Evolutionary conservation across 345 rosid genomes (phyloP).

Genomic region (Erysimum cheiranthoides): DNA sequence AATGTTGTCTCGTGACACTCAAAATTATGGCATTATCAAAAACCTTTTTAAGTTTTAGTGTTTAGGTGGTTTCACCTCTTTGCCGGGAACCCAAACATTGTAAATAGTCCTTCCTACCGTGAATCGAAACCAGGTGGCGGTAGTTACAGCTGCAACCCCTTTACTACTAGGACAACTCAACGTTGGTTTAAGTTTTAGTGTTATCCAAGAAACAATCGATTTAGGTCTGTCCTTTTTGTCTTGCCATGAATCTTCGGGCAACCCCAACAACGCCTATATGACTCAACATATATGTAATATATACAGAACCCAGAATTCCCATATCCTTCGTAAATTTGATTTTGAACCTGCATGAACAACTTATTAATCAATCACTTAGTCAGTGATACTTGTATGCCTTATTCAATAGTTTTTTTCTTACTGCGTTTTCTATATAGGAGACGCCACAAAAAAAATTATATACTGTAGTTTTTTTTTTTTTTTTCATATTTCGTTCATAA

Average conservation of each 20-base stretch:
- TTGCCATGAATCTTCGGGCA: slow-evolving; percentile 4
- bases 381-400: not conserved
- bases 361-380: not conserved
- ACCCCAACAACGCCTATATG: not conserved
- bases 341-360: not conserved
- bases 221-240: slow-evolving; percentile 29
- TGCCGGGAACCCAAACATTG: no score
- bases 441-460: not conserved
- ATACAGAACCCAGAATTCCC: not conserved
- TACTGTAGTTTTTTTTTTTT: no score
- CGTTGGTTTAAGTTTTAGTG: slow-evolving; percentile 22
- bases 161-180: no score
- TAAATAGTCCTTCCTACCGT: no score
- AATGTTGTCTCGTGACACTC: slow-evolving; percentile 19
- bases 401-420: not conserved
- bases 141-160: no score
- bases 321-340: not conserved
- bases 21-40: slow-evolving; percentile 25
- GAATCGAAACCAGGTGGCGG: no score
- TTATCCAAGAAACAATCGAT: slow-evolving; percentile 35
- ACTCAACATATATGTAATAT: not conserved
- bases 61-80: no score
- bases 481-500: not conserved
- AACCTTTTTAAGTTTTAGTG: not conserved
- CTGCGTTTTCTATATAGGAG: not conserved